Base-by-base conservation (phyloP, 148 eudicot genomes). In the Suaeda aralocaspica region DNA sequence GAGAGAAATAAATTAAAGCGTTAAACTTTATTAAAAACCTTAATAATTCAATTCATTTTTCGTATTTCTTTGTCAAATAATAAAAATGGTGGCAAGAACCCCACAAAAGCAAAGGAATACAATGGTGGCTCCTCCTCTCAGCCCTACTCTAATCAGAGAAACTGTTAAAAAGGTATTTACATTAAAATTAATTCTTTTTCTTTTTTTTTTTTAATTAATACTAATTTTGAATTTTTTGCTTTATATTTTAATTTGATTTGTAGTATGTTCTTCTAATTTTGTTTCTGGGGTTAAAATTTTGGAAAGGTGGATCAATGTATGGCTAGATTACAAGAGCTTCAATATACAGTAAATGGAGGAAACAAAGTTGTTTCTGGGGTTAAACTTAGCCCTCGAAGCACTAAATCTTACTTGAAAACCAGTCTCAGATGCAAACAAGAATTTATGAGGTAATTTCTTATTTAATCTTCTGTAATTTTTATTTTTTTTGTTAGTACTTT, bases 281-380 rank as follows among this genome's bases (percentile, higher is more conserved):
- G 39, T 15, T 41, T 64, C n/a, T 36, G 46, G 62, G 65, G 6
- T 48, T 53, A 9, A 18, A n/a, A 49, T 49, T 30, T 63, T 66
- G 70, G 72, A 28, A 10, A 91, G 98, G 97, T 94, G 86, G 98
- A 94, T 70, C 81, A 83, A 72, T 94, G 96, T 84, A 83, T 91
- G 92, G 91, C 81, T 49, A 68, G 98, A 76, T 83, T 94, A 78
- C 91, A 94, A 75, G 98, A 94, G 81, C 84, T 94, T 59, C 97
- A 94, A 46, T 83, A 87, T 76, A 91, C 96, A 34, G 93, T 91
- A 16, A 59, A 84, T 24, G 97, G 95, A 60, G 97, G 98, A 44
- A 77, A 42, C 15, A 91, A 88, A 78, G 78, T 85, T 69, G 81
- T 84, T 5, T 66, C 81, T 53, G 92, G 86, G 2, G 88, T 84